Evolutionary conservation across 23 red algal genomes (phyloP).

Genomic region (Agarophyton chilense): DNA sequence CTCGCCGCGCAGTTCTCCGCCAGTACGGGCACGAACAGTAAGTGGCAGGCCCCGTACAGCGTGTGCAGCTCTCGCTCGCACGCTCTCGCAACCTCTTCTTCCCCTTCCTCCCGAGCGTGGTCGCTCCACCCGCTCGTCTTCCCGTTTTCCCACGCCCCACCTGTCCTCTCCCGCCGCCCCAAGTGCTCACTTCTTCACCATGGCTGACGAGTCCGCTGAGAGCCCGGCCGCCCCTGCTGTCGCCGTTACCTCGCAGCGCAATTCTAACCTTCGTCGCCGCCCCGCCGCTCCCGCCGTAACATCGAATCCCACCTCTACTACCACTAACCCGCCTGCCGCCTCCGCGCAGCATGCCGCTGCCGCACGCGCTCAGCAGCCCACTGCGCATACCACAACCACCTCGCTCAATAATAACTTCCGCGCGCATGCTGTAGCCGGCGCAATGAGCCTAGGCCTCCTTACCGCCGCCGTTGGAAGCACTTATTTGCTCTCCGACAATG

Average conservation of each 20-base stretch:
- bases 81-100: neutral
- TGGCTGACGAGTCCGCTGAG: neutral
- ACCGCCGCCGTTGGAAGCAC: conserved; percentile 67
- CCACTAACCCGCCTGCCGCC: neutral
- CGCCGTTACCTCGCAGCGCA: neutral
- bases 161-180: neutral
- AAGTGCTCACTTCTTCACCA: neutral
- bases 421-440: conserved; percentile 48
- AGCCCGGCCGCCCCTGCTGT: neutral
- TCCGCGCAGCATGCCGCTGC: neutral
- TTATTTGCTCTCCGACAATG: conserved; percentile 59
- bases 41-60: conserved; percentile 1
- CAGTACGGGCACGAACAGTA: neutral
- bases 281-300: neutral
- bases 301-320: neutral
- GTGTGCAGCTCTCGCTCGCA: conserved; percentile 4
- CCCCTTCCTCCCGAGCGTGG: neutral
- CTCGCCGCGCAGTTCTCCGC: neutral
- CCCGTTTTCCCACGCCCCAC: neutral
- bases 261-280: conserved; percentile 36
- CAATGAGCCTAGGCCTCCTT: conserved; percentile 59
- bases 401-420: conserved; percentile 23
- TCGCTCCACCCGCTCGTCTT: conserved; percentile 5
- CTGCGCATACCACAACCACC: neutral
- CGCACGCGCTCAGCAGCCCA: neutral